Percentiles rank a stretch among this genome's conserved stretches.
phyloP scores from a whole-genome alignment of 805 yeast genomes.

The Pichia pseudocactophila region DNA sequence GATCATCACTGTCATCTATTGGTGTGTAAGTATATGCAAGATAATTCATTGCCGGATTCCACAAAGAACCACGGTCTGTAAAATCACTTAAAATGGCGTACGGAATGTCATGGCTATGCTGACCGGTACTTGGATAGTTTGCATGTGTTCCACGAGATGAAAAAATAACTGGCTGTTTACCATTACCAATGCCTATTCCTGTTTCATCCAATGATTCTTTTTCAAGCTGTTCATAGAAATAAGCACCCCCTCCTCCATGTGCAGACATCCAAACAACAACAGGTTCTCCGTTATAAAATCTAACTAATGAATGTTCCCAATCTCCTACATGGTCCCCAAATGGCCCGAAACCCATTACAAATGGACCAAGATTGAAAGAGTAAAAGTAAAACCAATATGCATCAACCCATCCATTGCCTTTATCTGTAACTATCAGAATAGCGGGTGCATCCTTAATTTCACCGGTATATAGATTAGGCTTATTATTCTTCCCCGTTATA shows the following conservation, averaged over 20 bases:
- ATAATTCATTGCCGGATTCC: constrained; percentile 86
- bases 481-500: constrained; percentile 65
- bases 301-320: constrained; percentile 91
- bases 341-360: constrained; percentile 96
- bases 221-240: constrained; percentile 67
- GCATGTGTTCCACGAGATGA: constrained; percentile 97
- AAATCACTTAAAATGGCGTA: constrained; percentile 85
- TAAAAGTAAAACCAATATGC: constrained; percentile 96
- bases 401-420: constrained; percentile 91
- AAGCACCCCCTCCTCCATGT: constrained; percentile 96
- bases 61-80: constrained; percentile 89
- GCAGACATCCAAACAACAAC: constrained; percentile 92
- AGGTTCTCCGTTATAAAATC: constrained; percentile 78
- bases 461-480: constrained; percentile 67
- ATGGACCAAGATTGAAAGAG: constrained; percentile 90
- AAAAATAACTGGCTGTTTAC: constrained; percentile 62
- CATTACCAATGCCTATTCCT: constrained; percentile 14
- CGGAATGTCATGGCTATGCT: constrained; percentile 92
- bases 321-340: constrained; percentile 97
- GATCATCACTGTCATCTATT: constrained; percentile 38
- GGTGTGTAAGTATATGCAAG: constrained; percentile 60
- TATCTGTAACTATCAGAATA: constrained; percentile 73
- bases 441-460: constrained; percentile 72
- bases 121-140: constrained; percentile 91
- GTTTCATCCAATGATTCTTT: constrained; percentile 17